These are phyloP conservation scores for Beauveria scarabaeidicola DNA, from an alignment of 2,329 filamentous ascomycete species.

Conservation along the genomic window DNA sequence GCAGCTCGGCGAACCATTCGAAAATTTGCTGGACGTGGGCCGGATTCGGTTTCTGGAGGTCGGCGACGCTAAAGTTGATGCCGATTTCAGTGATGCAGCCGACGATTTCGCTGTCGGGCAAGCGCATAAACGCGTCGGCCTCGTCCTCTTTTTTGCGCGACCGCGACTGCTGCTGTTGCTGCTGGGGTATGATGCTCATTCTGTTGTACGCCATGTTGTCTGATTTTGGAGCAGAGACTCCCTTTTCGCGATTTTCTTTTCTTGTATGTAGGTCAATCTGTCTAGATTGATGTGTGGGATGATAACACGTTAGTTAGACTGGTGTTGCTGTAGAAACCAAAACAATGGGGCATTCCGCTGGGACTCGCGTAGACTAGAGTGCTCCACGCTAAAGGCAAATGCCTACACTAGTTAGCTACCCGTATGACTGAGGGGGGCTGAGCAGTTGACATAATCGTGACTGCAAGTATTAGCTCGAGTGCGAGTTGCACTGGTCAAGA, in stretches of 20 bases:
- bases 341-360: background rate
- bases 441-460: too few relatives aligned
- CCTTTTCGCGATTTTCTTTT: background rate
- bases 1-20: constrained; percentile 91
- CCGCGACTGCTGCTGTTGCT: constrained; percentile 42
- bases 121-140: constrained; percentile 50
- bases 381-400: background rate
- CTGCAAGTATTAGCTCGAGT: too few relatives aligned
- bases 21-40: constrained; percentile 95
- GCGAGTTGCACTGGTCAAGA: too few relatives aligned
- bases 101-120: constrained; percentile 72
- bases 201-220: constrained; percentile 49
- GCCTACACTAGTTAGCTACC: too few relatives aligned
- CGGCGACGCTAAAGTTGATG: constrained; percentile 75
- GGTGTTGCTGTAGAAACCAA: constrained; percentile 10
- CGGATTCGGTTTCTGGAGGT: constrained; percentile 89
- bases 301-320: background rate
- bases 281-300: background rate
- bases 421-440: too few relatives aligned
- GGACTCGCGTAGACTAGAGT: constrained; percentile 3
- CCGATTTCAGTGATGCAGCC: constrained; percentile 97
- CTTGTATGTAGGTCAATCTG: background rate
- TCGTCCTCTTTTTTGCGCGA: constrained; percentile 52
- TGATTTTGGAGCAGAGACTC: background rate
- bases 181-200: constrained; percentile 51